These are phyloP conservation scores for Urostyla sp. DNA, from an alignment of 73 alveolate genomes.

Conservation along the genomic window DNA sequence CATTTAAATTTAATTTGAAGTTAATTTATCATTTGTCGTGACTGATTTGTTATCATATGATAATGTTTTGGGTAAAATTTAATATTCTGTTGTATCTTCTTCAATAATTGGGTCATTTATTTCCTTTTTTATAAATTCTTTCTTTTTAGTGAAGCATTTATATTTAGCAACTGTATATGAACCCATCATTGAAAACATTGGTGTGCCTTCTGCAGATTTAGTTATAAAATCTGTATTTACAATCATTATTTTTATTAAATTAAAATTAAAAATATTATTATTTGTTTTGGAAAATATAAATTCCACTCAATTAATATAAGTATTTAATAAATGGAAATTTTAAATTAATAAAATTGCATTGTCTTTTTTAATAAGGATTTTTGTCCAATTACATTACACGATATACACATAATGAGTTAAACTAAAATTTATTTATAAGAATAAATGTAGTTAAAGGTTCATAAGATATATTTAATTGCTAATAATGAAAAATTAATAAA, in stretches of 20 bases:
- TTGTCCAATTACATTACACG: neutral
- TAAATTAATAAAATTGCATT: no score
- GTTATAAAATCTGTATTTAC: slow-evolving; percentile 31
- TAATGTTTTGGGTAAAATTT: slow-evolving; percentile 5
- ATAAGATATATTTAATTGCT: neutral
- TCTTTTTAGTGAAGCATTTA: slow-evolving; percentile 12
- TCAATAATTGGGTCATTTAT: neutral
- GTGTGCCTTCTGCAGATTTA: slow-evolving; percentile 60
- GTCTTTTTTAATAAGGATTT: neutral
- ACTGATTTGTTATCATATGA: slow-evolving; percentile 6
- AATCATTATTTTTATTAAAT: slow-evolving; percentile 36
- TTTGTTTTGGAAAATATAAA: neutral
- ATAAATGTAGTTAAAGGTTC: neutral
- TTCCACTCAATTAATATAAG: neutral
- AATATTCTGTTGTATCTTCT: slow-evolving; percentile 11
- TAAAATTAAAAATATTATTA: no score
- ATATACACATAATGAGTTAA: neutral
- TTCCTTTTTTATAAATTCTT: neutral
- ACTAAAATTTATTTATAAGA: no score
- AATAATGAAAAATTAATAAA: neutral
- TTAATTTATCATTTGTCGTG: neutral
- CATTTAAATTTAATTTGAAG: neutral
- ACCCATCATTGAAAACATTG: slow-evolving; percentile 68
- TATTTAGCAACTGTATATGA: slow-evolving; percentile 32
- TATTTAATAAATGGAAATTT: neutral